Conservation (phyloP, 371 early-diverging fungal species). For the Caulochytrium protostelioides region DNA sequence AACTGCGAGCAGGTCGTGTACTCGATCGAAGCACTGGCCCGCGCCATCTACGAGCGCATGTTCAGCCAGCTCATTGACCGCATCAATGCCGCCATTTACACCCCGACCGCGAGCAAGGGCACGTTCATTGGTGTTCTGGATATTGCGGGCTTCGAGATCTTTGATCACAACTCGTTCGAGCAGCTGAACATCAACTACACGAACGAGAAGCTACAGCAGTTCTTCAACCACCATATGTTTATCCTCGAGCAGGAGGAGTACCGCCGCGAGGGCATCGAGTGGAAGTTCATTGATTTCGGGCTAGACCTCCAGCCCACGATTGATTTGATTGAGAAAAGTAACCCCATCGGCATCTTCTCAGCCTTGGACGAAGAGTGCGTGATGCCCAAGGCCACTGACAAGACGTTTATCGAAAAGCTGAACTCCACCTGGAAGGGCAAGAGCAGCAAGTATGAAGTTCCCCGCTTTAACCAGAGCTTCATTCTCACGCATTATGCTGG, state of each 20-base stretch:
- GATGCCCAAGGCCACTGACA: constrained; percentile 93
- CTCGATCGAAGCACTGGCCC: constrained; percentile 82
- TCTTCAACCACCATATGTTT: constrained; percentile 99
- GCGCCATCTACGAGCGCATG: constrained; percentile 91
- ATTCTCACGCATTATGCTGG: constrained; percentile 95
- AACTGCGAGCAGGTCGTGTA: constrained; percentile 67
- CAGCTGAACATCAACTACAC: constrained; percentile 99
- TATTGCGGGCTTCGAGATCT: constrained; percentile 99
- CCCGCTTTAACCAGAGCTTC: constrained; percentile 81
- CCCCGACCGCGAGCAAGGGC: constrained; percentile 33
- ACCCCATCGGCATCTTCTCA: constrained; percentile 94
- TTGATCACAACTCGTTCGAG: constrained; percentile 95
- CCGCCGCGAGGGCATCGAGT: constrained; percentile 87
- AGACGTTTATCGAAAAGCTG: constrained; percentile 87
- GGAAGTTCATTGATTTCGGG: constrained; percentile 98
- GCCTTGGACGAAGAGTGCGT: constrained; percentile 99
- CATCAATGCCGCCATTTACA: constrained; percentile 71
- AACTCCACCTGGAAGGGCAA: constrained; percentile 69
- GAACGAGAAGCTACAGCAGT: constrained; percentile 98
- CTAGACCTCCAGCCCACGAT: constrained; percentile 98
- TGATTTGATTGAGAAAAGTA: constrained; percentile 80
- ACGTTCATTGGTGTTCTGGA: constrained; percentile 97
- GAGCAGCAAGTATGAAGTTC: constrained; percentile 64
- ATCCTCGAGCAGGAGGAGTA: constrained; percentile 98
- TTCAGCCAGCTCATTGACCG: constrained; percentile 78